These are phyloP conservation scores for Penicillium crustosum DNA, from an alignment of 2,329 filamentous ascomycete genomes.

Conservation along the genomic window DNA sequence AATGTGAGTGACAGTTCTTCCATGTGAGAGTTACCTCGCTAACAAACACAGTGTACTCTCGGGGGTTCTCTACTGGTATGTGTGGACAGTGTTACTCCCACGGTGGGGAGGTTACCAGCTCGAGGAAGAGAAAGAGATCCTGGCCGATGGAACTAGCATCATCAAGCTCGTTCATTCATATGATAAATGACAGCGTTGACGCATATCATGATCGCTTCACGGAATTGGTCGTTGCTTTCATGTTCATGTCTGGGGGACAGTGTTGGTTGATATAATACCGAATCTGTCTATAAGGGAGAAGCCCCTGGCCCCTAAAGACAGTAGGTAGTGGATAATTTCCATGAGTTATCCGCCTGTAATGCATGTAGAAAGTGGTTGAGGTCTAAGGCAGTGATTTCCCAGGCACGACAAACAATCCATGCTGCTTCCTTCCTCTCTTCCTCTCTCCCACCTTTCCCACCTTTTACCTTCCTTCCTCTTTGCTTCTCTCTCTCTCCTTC, in stretches of 20 bases:
- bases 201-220: neutral
- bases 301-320: neutral
- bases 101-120: constrained; percentile 59
- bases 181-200: neutral
- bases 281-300: neutral
- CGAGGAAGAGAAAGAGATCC: constrained; percentile 59
- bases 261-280: neutral
- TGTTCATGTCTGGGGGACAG: neutral
- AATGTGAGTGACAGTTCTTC: constrained; percentile 36
- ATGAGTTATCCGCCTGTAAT: neutral
- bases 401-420: neutral
- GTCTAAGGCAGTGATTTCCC: neutral
- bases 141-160: constrained; percentile 67
- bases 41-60: constrained; percentile 52
- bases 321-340: neutral
- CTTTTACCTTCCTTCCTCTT: neutral
- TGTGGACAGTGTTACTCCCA: constrained; percentile 65
- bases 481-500: too few species aligned
- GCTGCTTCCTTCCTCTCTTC: neutral
- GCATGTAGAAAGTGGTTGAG: neutral
- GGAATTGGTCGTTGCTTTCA: too few species aligned
- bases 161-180: constrained; percentile 53
- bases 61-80: constrained; percentile 66
- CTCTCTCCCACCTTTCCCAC: neutral
- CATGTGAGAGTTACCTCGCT: neutral